Evolutionary conservation across 352 stramenopile species (phyloP), one percentile per base, ranked within the genome.

Genomic region (Globisporangium solare): DNA sequence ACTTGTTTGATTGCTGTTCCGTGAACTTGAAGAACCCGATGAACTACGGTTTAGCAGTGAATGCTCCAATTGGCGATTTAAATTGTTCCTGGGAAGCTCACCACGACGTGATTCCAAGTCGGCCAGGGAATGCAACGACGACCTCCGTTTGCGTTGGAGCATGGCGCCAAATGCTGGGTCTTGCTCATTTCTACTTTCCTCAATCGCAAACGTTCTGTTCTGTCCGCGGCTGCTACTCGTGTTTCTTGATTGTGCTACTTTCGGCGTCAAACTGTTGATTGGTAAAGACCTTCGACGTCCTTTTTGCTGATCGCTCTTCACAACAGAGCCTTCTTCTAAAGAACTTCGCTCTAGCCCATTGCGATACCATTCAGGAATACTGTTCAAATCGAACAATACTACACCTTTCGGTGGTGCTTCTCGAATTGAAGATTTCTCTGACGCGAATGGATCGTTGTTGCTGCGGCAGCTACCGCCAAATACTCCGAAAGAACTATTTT

Each of bases 361-460:
- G 11, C 54, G 56, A n/a, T 57, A 31, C 8, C 57, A 39, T 22
- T 60, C 61, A 1, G 59, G 71, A 10, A 85, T 56, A 42, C 59
- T 61, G 41, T 72, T 56, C 13, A 74, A 58, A 27, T 88, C 74
- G 21, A 88, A 83, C 32, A 84, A 61, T 31, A 86, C 68, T 6
- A 86, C 63, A 8, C 70, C 67, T 22, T 65, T 64, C 2, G 51
- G 48, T 21, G 58, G n/a, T 40, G 63, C 40, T 51, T 69, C 47
- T 17, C 47, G 47, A 35, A 62, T 56, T 32, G 37, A 17, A 49
- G 59, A 59, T 27, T 27, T 27, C 5, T 27, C 24, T 27, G 24
- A 27, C 24, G 24, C 24, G 24, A 27, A 27, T 27, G 24, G 24
- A 27, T 60, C 18, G 51, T 67, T 57, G 52, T 55, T 35, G n/a